Evolutionary conservation across 2,329 filamentous ascomycete species (phyloP), one percentile per base, ranked within the genome.

Genomic region (Fonsecaea pedrosoi): DNA sequence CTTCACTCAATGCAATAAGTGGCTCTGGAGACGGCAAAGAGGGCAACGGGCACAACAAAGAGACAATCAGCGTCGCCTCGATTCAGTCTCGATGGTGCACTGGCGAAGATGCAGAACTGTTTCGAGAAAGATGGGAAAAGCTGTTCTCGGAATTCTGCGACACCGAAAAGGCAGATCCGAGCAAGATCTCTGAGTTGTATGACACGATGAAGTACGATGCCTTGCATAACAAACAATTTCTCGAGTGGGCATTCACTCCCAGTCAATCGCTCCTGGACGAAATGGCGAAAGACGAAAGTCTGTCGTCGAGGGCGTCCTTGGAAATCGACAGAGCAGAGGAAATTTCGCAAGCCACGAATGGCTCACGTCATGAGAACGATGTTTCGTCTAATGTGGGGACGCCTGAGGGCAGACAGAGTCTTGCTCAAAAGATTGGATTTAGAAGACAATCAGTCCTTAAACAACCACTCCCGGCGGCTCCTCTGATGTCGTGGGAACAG

Each of bases 131-230:
- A 35, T 99, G 95, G 95, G 95, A 98, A 80, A 99, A 99, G 81
- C 86, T 99, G 1, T 99, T 99, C 79, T 88, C 90, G 56, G 95
- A 99, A 76, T 99, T 99, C 75, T 95, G 91, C 71, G 96, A 99
- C 77, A 90, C 92, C 1, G 95, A 99, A 75, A 99, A 99, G 82
- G 93, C 98, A 18, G 95, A 99, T 78, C 96, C 96, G 18, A 97
- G 94, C 83, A 99, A 99, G 82, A 94, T 99, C 69, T 97, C 93
- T 4, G 95, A 99, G 81, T 86, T 99, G 2, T 99, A 99, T 78
- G 95, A 99, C 78, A 98, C 94, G 21, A 98, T 99, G 95, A 99
- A 99, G 79, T 99, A 98, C 71, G 95, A 99, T 77, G 95, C 95
- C 0, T 84, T 99, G 13, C 96, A 99, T 79, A 99, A 99, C 76